Percentiles rank a stretch among this genome's conserved stretches.
These are phyloP conservation scores for Botrytis cinerea DNA, from an alignment of 2,329 filamentous ascomycete genomes.

Conservation along the genomic window DNA sequence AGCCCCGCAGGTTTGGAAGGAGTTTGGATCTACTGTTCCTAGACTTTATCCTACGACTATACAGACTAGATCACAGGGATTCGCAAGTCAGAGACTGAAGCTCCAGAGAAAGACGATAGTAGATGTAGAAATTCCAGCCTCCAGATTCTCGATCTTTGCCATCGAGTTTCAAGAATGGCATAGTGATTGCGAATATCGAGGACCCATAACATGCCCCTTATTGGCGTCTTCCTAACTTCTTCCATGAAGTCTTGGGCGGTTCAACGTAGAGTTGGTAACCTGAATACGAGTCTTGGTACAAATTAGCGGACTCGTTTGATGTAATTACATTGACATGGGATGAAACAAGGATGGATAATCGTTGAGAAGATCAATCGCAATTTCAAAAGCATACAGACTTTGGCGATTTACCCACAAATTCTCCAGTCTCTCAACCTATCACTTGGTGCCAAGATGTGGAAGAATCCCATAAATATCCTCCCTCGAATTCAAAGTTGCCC, in stretches of 20 bases:
- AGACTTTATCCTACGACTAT: not conserved
- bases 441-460: not conserved
- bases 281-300: slow-evolving; percentile 6
- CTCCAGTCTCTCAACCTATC: not conserved
- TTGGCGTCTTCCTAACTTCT: not conserved
- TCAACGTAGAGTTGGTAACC: not conserved
- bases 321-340: not conserved
- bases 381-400: not conserved
- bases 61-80: not conserved
- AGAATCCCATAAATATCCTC: not conserved
- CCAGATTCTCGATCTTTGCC: not conserved
- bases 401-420: not conserved
- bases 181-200: not conserved
- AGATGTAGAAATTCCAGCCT: not conserved
- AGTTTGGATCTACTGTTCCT: not conserved
- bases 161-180: not conserved
- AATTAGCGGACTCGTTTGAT: not conserved
- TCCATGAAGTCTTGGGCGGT: not conserved
- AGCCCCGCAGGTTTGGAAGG: not conserved
- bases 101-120: not conserved
- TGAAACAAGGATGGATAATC: slow-evolving; percentile 3
- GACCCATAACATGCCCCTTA: not conserved
- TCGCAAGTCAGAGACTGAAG: not conserved
- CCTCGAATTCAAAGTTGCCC: not conserved
- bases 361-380: not conserved